Conservation (phyloP, 2,329 filamentous ascomycete species). For the Phialemonium atrogriseum region DNA sequence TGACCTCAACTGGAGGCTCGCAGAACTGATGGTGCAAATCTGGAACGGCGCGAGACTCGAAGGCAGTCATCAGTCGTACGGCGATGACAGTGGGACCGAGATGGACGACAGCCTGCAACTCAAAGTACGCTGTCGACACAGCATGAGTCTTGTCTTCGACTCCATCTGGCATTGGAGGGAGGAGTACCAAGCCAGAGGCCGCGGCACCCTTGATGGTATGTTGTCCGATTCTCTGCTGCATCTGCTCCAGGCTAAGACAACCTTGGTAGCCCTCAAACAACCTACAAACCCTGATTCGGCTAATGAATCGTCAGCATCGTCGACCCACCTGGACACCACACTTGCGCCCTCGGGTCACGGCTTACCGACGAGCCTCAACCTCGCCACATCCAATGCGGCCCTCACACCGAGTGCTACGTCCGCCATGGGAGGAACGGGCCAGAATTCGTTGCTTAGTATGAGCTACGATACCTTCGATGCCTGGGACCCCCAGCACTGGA, state of each 20-base stretch:
- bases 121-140: conserved; percentile 75
- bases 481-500: conserved; percentile 90
- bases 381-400: conserved; percentile 38
- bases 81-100: conserved; percentile 39
- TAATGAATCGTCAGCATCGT: conserved; percentile 63
- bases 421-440: conserved; percentile 29
- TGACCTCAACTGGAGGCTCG: conserved; percentile 70
- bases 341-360: conserved; percentile 40
- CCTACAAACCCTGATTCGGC: conserved; percentile 78
- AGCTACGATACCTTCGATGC: conserved; percentile 71
- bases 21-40: conserved; percentile 80
- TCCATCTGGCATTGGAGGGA: conserved; percentile 81
- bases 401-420: conserved; percentile 43
- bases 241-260: conserved; percentile 22
- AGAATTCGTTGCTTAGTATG: conserved; percentile 40
- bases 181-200: conserved; percentile 64
- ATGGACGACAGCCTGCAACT: conserved; percentile 68
- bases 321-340: conserved; percentile 55
- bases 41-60: conserved; percentile 64
- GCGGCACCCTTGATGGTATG: conserved; percentile 64
- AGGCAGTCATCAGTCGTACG: conserved; percentile 34
- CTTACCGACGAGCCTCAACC: conserved; percentile 38
- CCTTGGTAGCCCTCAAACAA: conserved; percentile 63
- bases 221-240: conserved; percentile 13
- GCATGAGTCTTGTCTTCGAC: conserved; percentile 79